Percentiles rank a stretch among this genome's conserved stretches.
These are phyloP conservation scores for Xylaria sp. DNA, from an alignment of 2,329 filamentous ascomycete species.

Conservation along the genomic window DNA sequence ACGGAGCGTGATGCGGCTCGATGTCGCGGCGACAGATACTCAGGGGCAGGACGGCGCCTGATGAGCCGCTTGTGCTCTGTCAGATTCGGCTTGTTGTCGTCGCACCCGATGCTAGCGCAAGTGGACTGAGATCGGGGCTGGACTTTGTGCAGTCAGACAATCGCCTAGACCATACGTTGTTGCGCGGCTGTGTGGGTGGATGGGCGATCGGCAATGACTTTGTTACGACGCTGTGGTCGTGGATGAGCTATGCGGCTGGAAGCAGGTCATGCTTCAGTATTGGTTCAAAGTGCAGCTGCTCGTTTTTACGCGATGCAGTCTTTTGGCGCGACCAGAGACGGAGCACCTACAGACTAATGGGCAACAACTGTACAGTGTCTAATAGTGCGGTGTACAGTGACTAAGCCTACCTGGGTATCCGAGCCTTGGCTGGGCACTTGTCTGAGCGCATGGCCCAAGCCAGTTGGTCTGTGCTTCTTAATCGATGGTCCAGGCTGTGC, in stretches of 20 bases:
- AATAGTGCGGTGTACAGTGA: not conserved
- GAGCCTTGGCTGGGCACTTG: not conserved
- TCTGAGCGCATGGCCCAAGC: not conserved
- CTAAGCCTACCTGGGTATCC: not conserved
- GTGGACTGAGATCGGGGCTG: constrained; percentile 1
- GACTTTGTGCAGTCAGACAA: constrained; percentile 12
- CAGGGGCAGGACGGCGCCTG: constrained; percentile 22
- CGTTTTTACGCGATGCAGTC: constrained; percentile 37
- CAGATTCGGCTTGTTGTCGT: constrained; percentile 28
- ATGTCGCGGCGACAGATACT: constrained; percentile 31
- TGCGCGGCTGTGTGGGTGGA: constrained; percentile 1
- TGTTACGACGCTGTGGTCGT: constrained; percentile 5
- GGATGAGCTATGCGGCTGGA: constrained; percentile 8
- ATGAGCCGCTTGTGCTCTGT: constrained; percentile 22
- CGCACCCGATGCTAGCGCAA: constrained; percentile 28
- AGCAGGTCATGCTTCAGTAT: constrained; percentile 8
- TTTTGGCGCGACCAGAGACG: constrained; percentile 34
- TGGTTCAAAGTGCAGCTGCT: constrained; percentile 29
- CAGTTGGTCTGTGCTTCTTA: not conserved
- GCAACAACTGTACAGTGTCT: not conserved
- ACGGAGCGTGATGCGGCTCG: constrained; percentile 36
- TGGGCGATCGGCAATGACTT: constrained; percentile 7
- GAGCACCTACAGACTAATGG: not conserved
- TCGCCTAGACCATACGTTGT: constrained; percentile 14
- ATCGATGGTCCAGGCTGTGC: too few species aligned